Conservation (phyloP, 106 monocot species). For the Phalaenopsis aphrodite region DNA sequence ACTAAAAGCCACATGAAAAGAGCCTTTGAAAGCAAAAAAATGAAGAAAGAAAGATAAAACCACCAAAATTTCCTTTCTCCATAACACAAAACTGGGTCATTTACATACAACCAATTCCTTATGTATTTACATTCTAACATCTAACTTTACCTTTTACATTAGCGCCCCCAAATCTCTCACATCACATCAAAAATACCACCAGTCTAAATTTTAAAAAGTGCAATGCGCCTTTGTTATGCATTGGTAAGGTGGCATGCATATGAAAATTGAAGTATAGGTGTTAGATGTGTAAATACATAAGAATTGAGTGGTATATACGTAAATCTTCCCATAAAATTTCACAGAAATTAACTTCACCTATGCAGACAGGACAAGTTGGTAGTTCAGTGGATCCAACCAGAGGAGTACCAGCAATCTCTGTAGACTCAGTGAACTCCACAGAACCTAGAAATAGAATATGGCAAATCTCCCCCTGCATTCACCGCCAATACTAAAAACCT, state of each 20-base stretch:
- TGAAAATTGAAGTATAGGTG: too few species aligned
- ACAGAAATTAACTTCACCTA: slow-evolving; percentile 40
- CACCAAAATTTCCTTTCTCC: background rate
- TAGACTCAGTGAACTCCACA: slow-evolving; percentile 57
- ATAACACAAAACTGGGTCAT: too few species aligned
- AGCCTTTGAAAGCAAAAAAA: background rate
- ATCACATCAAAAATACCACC: too few species aligned
- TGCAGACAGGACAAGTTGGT: slow-evolving; percentile 85
- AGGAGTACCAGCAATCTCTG: slow-evolving; percentile 46
- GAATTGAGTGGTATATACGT: too few species aligned
- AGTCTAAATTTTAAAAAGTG: too few species aligned
- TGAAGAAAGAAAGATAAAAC: background rate
- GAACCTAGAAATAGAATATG: slow-evolving; percentile 66
- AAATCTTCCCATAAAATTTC: background rate
- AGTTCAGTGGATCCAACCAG: slow-evolving; percentile 64
- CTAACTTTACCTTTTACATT: too few species aligned
- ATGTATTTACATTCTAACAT: too few species aligned
- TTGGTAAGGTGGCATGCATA: too few species aligned
- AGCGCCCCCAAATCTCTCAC: too few species aligned
- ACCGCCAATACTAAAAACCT: background rate
- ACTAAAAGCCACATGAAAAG: background rate
- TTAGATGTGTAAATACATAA: too few species aligned
- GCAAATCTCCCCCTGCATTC: slow-evolving; percentile 75
- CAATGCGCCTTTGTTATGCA: too few species aligned
- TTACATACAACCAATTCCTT: too few species aligned